phyloP scores from a whole-genome alignment of 116 monocot genomes.

The Zostera marina region DNA sequence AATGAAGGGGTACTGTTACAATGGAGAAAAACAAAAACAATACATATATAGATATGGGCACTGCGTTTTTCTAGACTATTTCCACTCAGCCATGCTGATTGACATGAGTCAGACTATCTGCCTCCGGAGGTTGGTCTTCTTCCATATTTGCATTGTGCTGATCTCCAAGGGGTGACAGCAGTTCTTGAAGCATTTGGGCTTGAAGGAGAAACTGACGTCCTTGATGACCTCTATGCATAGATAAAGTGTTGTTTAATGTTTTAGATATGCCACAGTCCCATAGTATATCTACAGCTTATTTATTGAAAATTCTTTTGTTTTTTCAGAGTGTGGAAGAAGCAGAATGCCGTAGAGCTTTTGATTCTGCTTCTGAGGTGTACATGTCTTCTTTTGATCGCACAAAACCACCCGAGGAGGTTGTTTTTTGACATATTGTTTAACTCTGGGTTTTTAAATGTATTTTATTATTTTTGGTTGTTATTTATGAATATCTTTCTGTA shows the following conservation, averaged over 20 bases:
- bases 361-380: conserved; percentile 56
- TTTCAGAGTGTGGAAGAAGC: conserved; percentile 95
- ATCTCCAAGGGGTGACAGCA: no score
- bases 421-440: not conserved
- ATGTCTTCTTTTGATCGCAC: conserved; percentile 59
- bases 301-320: not conserved
- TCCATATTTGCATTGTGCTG: no score
- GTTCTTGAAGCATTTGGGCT: no score
- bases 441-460: not conserved
- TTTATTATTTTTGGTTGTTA: not conserved
- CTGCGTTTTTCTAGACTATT: no score
- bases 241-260: not conserved
- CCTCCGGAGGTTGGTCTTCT: no score
- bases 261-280: not conserved
- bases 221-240: no score
- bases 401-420: conserved; percentile 79
- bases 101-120: no score
- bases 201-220: no score
- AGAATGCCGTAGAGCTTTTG: conserved; percentile 82
- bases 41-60: no score
- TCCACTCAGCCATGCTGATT: no score
- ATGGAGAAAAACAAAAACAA: no score
- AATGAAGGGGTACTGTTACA: no score
- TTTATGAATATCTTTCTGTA: not conserved
- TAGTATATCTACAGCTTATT: not conserved